Percentiles rank a stretch among this genome's conserved stretches.
Evolutionary conservation across 2,329 filamentous ascomycete species (phyloP).

Genomic region (Pyricularia pennisetigena): DNA sequence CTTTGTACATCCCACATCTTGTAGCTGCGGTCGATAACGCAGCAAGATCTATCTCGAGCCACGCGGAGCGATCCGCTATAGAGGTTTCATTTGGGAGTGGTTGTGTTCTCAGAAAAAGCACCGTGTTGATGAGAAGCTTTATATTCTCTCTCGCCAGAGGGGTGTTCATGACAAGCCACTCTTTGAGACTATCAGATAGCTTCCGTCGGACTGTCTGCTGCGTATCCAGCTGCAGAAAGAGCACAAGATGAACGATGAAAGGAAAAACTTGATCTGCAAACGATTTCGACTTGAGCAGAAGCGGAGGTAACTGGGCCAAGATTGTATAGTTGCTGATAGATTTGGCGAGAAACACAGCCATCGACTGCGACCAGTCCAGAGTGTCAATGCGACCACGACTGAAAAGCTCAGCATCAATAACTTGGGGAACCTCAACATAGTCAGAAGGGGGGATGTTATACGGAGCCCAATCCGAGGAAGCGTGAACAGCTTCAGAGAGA

Average conservation of each 20-base stretch:
- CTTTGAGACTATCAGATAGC: constrained; percentile 56
- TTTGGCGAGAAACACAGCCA: constrained; percentile 52
- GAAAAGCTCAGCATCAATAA: constrained; percentile 22
- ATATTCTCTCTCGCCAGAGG: constrained; percentile 47
- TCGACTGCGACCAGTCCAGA: constrained; percentile 47
- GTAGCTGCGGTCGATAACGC: constrained; percentile 62
- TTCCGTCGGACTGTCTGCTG: constrained; percentile 47
- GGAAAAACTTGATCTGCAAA: constrained; percentile 71
- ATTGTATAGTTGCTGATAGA: constrained; percentile 55
- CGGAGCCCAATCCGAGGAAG: constrained; percentile 45
- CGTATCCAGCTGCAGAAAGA: constrained; percentile 57
- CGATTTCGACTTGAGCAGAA: constrained; percentile 54
- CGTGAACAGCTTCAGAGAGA: constrained; percentile 39
- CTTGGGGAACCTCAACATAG: constrained; percentile 15
- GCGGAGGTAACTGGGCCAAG: constrained; percentile 55
- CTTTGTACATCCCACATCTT: constrained; percentile 76
- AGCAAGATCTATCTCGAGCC: constrained; percentile 77
- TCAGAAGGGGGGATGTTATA: constrained; percentile 49
- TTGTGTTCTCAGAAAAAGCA: constrained; percentile 85
- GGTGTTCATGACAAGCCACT: constrained; percentile 48
- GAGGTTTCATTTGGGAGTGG: constrained; percentile 64
- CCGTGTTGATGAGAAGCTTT: constrained; percentile 63
- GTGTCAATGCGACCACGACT: constrained; percentile 29
- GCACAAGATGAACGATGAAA: constrained; percentile 73
- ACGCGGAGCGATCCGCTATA: constrained; percentile 66